phyloP scores from a whole-genome alignment of 2,329 filamentous ascomycete genomes.

The Gyromitra esculenta region DNA sequence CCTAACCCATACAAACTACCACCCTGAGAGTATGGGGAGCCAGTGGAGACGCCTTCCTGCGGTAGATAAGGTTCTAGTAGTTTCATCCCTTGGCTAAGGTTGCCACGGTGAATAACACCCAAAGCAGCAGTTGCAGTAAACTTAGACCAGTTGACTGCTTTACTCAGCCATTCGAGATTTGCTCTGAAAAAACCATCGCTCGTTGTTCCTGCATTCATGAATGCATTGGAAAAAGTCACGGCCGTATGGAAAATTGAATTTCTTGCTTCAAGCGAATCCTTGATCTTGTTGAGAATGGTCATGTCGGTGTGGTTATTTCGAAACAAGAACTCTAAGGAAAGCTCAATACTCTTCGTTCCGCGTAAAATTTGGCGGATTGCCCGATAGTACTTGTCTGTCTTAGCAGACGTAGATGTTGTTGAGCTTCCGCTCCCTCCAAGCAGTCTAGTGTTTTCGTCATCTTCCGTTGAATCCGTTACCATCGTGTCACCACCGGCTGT shows the following conservation, averaged over 20 bases:
- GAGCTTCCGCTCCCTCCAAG: conserved; percentile 49
- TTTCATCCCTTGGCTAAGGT: conserved; percentile 91
- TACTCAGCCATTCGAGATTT: conserved; percentile 96
- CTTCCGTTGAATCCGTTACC: conserved; percentile 52
- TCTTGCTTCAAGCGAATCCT: conserved; percentile 91
- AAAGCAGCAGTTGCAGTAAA: conserved; percentile 96
- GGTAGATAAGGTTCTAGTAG: conserved; percentile 94
- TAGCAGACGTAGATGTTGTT: conserved; percentile 39
- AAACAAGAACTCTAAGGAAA: conserved; percentile 96
- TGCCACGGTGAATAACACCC: conserved; percentile 95
- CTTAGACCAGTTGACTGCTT: conserved; percentile 99
- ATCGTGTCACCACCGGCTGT: conserved; percentile 55
- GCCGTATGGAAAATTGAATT: conserved; percentile 99
- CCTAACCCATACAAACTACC: conserved; percentile 95
- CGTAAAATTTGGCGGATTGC: conserved; percentile 77
- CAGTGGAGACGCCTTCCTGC: conserved; percentile 76
- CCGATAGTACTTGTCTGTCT: conserved; percentile 62
- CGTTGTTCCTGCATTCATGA: conserved; percentile 98
- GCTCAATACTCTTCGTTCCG: conserved; percentile 89
- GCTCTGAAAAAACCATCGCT: conserved; percentile 99
- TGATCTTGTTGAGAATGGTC: conserved; percentile 92
- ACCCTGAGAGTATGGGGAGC: conserved; percentile 94
- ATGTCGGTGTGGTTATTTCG: conserved; percentile 93
- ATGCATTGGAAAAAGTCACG: conserved; percentile 96
- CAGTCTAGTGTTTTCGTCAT: conserved; percentile 50